phyloP scores from a whole-genome alignment of 345 rosid genomes.

The Theobroma cacao region DNA sequence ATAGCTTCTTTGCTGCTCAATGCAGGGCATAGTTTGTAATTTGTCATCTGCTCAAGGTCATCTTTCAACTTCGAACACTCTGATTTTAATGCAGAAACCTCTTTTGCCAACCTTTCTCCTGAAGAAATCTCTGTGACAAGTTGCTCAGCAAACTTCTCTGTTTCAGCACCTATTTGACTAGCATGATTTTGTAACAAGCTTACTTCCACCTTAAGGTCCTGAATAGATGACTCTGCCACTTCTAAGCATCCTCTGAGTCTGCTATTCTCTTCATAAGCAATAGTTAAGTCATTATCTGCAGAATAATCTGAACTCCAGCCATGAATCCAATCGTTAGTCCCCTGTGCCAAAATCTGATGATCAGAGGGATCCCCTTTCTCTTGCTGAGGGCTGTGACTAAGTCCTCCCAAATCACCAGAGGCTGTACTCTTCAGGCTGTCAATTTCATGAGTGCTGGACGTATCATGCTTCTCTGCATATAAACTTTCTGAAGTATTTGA shows the following conservation, averaged over 20 bases:
- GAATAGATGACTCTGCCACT: conserved; percentile 72
- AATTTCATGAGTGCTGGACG: conserved; percentile 66
- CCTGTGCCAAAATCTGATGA: conserved; percentile 37
- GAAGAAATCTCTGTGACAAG: conserved; percentile 82
- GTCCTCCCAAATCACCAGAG: conserved; percentile 75
- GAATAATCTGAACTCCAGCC: conserved; percentile 76
- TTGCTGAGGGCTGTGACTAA: conserved; percentile 52
- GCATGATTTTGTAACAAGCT: conserved; percentile 67
- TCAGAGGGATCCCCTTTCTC: conserved; percentile 57
- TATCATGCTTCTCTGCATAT: conserved; percentile 81
- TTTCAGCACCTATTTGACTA: conserved; percentile 64
- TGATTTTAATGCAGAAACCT: conserved; percentile 72
- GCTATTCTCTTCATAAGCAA: conserved; percentile 66
- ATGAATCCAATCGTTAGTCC: conserved; percentile 56
- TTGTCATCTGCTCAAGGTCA: conserved; percentile 53
- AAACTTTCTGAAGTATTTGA: conserved; percentile 84
- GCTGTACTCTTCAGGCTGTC: conserved; percentile 68
- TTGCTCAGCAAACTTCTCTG: conserved; percentile 61
- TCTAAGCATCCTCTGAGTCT: conserved; percentile 81
- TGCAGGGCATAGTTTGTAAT: conserved; percentile 35
- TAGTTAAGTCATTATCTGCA: conserved; percentile 59
- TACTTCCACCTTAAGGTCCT: conserved; percentile 72
- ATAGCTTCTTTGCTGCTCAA: conserved; percentile 26
- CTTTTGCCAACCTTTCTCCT: conserved; percentile 66
- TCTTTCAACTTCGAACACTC: conserved; percentile 76